A percentile compares a stretch with the other conserved stretches of the same genome.
Conservation (phyloP, 768 basidiomycete genomes). For the Tylopilus balloui region DNA sequence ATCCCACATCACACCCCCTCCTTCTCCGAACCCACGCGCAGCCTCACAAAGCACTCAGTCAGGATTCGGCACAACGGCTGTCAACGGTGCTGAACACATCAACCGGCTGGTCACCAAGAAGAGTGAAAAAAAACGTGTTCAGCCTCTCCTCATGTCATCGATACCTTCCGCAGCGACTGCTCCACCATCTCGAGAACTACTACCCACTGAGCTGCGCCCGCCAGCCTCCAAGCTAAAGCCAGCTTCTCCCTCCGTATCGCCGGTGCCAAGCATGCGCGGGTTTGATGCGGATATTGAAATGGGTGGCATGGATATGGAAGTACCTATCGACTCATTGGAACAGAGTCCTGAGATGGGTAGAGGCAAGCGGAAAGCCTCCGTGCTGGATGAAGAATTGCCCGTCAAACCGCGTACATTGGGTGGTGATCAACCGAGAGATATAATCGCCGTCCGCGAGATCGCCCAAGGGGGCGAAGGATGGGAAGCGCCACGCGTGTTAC, state of each 20-base stretch:
- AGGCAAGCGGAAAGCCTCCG: slow-evolving; percentile 51
- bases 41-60: slow-evolving; percentile 32
- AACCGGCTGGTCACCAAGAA: slow-evolving; percentile 76
- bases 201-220: slow-evolving; percentile 12
- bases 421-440: slow-evolving; percentile 54
- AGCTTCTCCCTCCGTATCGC: slow-evolving; percentile 38
- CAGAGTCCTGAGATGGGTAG: slow-evolving; percentile 37
- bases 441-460: slow-evolving; percentile 54
- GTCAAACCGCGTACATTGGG: slow-evolving; percentile 57
- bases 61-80: slow-evolving; percentile 38
- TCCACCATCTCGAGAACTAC: slow-evolving; percentile 12
- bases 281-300: slow-evolving; percentile 41
- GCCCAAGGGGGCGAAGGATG: slow-evolving; percentile 15
- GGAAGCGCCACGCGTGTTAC: slow-evolving; percentile 19
- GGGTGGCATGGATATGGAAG: slow-evolving; percentile 51
- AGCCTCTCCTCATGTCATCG: slow-evolving; percentile 38
- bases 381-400: slow-evolving; percentile 37
- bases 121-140: slow-evolving; percentile 63
- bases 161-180: slow-evolving; percentile 35
- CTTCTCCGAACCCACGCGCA: slow-evolving; percentile 38
- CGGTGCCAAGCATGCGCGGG: slow-evolving; percentile 46
- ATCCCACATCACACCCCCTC: slow-evolving; percentile 44
- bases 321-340: slow-evolving; percentile 52
- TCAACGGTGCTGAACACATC: slow-evolving; percentile 53
- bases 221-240: slow-evolving; percentile 25